phyloP scores from a whole-genome alignment of 495 filamentous ascomycete species.

The Aspergillus ellipticus region DNA sequence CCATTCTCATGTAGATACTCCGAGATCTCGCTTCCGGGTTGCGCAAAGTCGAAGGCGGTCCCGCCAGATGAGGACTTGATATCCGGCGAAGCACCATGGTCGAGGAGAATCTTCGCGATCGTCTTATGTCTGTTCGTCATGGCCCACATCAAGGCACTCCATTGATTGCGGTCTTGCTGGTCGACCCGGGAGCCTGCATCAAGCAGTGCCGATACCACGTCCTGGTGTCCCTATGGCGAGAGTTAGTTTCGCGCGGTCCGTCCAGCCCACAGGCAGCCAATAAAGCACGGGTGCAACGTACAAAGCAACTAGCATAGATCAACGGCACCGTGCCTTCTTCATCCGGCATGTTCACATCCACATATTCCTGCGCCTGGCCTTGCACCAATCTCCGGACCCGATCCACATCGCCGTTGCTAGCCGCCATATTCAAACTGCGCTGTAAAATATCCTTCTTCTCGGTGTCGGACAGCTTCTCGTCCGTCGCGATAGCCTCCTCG shows the following conservation, averaged over 20 bases:
- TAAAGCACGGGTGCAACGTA: slow-evolving; percentile 43
- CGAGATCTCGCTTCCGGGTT: slow-evolving; percentile 92
- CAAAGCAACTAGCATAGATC: slow-evolving; percentile 99
- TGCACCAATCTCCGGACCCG: slow-evolving; percentile 71
- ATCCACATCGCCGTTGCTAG: slow-evolving; percentile 91
- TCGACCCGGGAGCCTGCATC: slow-evolving; percentile 88
- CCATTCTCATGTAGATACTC: slow-evolving; percentile 91
- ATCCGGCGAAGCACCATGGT: slow-evolving; percentile 92
- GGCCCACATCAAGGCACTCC: slow-evolving; percentile 99
- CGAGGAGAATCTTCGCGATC: slow-evolving; percentile 86
- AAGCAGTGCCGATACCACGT: slow-evolving; percentile 79
- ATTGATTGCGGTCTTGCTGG: slow-evolving; percentile 90
- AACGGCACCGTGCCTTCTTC: slow-evolving; percentile 92
- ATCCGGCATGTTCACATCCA: slow-evolving; percentile 88
- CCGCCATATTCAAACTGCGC: slow-evolving; percentile 87
- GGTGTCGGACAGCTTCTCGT: slow-evolving; percentile 66
- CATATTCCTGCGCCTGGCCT: slow-evolving; percentile 68
- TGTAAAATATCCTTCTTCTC: slow-evolving; percentile 82
- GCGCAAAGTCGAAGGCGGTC: slow-evolving; percentile 94
- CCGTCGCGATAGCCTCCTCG: slow-evolving; percentile 71
- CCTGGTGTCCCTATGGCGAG: slow-evolving; percentile 72
- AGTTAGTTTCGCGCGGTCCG: slow-evolving; percentile 4
- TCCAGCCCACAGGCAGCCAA: not conserved
- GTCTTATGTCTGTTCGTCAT: slow-evolving; percentile 98
- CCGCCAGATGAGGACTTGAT: slow-evolving; percentile 90